Conservation (phyloP, 2,329 filamentous ascomycete genomes). For the Trichophyton rubrum region DNA sequence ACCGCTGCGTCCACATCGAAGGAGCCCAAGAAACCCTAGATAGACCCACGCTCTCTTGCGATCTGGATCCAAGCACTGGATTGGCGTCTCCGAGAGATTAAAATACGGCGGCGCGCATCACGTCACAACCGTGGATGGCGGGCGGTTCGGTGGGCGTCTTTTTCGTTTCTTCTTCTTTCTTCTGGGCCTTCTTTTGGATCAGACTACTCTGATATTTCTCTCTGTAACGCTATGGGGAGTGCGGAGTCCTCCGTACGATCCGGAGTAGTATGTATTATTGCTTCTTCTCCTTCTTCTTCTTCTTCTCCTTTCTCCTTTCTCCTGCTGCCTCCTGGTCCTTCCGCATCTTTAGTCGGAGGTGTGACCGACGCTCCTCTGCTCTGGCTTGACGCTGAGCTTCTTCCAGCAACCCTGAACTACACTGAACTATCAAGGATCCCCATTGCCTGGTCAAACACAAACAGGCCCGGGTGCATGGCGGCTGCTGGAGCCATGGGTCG, state of each 20-base stretch:
- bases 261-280: neutral
- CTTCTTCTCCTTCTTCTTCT: neutral
- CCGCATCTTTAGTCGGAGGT: no score
- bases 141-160: neutral
- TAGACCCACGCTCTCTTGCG: neutral
- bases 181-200: neutral
- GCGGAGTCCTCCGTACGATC: neutral
- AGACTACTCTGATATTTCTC: no score
- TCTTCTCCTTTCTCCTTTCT: neutral
- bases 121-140: neutral
- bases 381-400: neutral
- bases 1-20: neutral
- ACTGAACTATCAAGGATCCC: slow-evolving; percentile 1
- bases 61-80: slow-evolving; percentile 1
- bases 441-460: slow-evolving; percentile 1
- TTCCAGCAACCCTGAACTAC: neutral
- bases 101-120: neutral
- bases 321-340: neutral
- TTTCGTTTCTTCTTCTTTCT: neutral
- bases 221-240: no score
- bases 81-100: neutral
- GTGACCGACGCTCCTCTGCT: neutral
- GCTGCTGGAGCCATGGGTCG: neutral
- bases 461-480: neutral
- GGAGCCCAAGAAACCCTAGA: neutral